Evolutionary conservation across 768 basidiomycete genomes (phyloP).

Genomic region (Leccinum uliginosum): DNA sequence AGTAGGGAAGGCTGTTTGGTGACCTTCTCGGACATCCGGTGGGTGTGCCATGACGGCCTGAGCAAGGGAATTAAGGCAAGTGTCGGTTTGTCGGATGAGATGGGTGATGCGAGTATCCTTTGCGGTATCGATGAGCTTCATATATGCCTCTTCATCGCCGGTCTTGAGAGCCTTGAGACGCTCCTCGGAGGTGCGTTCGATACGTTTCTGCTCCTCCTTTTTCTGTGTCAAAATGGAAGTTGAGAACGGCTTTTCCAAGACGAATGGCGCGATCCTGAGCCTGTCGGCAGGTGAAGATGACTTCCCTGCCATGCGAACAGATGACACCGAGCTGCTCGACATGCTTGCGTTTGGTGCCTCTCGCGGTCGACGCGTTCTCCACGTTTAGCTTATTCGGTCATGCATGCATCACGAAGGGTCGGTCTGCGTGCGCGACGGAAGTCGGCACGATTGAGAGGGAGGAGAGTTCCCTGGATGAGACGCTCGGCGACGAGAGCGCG

Average conservation of each 20-base stretch:
- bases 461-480: slow-evolving; percentile 80
- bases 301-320: slow-evolving; percentile 73
- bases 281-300: slow-evolving; percentile 63
- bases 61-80: slow-evolving; percentile 91
- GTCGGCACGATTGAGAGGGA: slow-evolving; percentile 87
- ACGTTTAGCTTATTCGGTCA: slow-evolving; percentile 85
- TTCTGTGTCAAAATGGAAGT: slow-evolving; percentile 86
- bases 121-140: slow-evolving; percentile 97
- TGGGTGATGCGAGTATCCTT: slow-evolving; percentile 99
- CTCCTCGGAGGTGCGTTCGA: slow-evolving; percentile 94
- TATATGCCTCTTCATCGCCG: slow-evolving; percentile 98
- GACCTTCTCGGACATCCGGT: slow-evolving; percentile 85
- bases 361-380: slow-evolving; percentile 91
- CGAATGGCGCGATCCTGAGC: slow-evolving; percentile 55
- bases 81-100: slow-evolving; percentile 87
- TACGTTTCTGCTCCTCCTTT: slow-evolving; percentile 97
- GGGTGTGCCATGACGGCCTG: slow-evolving; percentile 93
- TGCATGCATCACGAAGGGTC: slow-evolving; percentile 81
- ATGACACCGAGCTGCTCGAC: slow-evolving; percentile 90
- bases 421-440: slow-evolving; percentile 87
- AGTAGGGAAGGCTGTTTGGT: slow-evolving; percentile 68
- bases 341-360: slow-evolving; percentile 93
- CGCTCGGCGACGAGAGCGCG: slow-evolving; percentile 84
- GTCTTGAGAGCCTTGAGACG: slow-evolving; percentile 96
- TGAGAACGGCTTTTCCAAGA: slow-evolving; percentile 74